A percentile compares a stretch with the other conserved stretches of the same genome.
These are phyloP conservation scores for Albugo laibachii DNA, from an alignment of 352 stramenopile genomes.

Conservation along the genomic window DNA sequence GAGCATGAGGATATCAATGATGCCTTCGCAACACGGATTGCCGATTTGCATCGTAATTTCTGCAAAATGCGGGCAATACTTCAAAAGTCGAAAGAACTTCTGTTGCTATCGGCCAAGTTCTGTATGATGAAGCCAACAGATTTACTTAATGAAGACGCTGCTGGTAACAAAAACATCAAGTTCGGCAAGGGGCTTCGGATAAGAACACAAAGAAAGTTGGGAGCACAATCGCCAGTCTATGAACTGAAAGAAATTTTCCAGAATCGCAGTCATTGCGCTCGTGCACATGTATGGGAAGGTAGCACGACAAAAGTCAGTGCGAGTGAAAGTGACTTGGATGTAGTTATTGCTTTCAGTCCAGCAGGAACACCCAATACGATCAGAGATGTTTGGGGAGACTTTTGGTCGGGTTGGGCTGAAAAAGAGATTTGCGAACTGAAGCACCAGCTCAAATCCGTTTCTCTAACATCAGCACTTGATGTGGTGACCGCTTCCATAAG, in stretches of 20 bases:
- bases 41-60: constrained; percentile 58
- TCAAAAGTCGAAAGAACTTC: constrained; percentile 47
- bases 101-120: constrained; percentile 72
- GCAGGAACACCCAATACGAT: constrained; percentile 67
- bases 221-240: constrained; percentile 34
- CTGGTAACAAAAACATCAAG: constrained; percentile 75
- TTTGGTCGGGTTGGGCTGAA: constrained; percentile 74
- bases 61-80: constrained; percentile 51
- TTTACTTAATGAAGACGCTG: constrained; percentile 64
- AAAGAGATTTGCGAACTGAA: constrained; percentile 66
- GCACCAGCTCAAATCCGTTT: constrained; percentile 55
- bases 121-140: constrained; percentile 77
- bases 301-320: neutral
- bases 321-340: constrained; percentile 12
- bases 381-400: constrained; percentile 63
- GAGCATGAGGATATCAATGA: constrained; percentile 68
- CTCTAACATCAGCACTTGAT: constrained; percentile 45
- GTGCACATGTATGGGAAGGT: constrained; percentile 61
- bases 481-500: constrained; percentile 64
- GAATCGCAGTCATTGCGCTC: constrained; percentile 61
- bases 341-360: constrained; percentile 64
- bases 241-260: constrained; percentile 75
- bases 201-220: constrained; percentile 27
- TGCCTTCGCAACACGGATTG: constrained; percentile 47
- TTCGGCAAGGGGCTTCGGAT: constrained; percentile 66